Evolutionary conservation across 805 yeast species (phyloP).

Genomic region (Kuraishia molischiana): DNA sequence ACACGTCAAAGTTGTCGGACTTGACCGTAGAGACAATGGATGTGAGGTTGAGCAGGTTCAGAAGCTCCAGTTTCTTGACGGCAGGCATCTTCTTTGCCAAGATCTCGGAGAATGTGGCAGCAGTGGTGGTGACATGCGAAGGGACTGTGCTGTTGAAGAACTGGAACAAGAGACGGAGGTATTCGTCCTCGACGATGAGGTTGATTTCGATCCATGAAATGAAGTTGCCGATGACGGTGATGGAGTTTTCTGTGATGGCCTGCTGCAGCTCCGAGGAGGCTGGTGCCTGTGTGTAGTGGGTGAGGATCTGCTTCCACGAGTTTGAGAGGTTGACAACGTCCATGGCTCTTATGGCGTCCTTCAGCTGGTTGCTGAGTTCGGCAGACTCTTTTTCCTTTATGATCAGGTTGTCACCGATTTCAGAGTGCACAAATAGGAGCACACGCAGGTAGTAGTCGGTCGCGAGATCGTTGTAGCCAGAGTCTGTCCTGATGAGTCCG

Average conservation of each 20-base stretch:
- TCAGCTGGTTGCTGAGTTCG: slow-evolving; percentile 60
- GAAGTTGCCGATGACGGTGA: slow-evolving; percentile 71
- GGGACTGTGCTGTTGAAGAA: slow-evolving; percentile 27
- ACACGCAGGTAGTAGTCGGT: slow-evolving; percentile 71
- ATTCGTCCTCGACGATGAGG: slow-evolving; percentile 54
- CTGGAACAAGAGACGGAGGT: slow-evolving; percentile 46
- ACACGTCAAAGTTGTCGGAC: slow-evolving; percentile 51
- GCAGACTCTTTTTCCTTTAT: slow-evolving; percentile 52
- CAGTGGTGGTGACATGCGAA: slow-evolving; percentile 9
- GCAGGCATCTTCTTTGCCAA: slow-evolving; percentile 51
- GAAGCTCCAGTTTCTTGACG: slow-evolving; percentile 48
- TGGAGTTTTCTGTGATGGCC: slow-evolving; percentile 46
- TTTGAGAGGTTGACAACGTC: slow-evolving; percentile 61
- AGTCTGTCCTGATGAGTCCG: slow-evolving; percentile 19
- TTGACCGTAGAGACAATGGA: slow-evolving; percentile 33
- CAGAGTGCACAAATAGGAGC: slow-evolving; percentile 69
- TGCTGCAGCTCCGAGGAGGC: slow-evolving; percentile 13
- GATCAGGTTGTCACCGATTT: slow-evolving; percentile 88
- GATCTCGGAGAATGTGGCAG: slow-evolving; percentile 42
- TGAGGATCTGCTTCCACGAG: slow-evolving; percentile 58
- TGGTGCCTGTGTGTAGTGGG: slow-evolving; percentile 18
- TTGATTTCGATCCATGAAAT: slow-evolving; percentile 89
- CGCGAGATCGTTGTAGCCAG: slow-evolving; percentile 29
- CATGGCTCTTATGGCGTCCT: slow-evolving; percentile 70
- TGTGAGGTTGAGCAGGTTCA: slow-evolving; percentile 60